Evolutionary conservation across 257 asterid species (phyloP).

Genomic region (Salvia splendens): DNA sequence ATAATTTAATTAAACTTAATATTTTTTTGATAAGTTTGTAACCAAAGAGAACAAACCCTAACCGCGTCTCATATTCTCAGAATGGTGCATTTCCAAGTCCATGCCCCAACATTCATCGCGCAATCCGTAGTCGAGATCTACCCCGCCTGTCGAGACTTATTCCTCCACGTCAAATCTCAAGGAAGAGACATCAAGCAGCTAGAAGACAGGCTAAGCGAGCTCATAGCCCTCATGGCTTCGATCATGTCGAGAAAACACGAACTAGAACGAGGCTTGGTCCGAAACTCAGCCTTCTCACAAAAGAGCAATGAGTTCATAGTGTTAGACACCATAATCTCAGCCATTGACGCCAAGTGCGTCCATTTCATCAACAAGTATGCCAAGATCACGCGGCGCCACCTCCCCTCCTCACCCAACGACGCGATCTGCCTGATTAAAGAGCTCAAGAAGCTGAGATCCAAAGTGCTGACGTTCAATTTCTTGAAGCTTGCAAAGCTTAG

Average conservation of each 20-base stretch:
- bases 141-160: background rate
- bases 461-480: background rate
- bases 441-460: background rate
- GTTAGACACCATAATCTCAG: background rate
- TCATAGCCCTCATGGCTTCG: background rate
- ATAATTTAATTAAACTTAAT: too few species aligned
- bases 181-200: background rate
- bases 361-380: slow-evolving; percentile 21
- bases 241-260: background rate
- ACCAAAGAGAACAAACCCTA: too few species aligned
- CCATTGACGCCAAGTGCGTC: background rate
- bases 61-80: too few species aligned
- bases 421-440: background rate
- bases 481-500: slow-evolving; percentile 17
- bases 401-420: background rate
- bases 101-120: background rate
- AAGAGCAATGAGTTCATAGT: background rate
- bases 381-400: background rate
- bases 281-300: background rate
- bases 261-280: background rate
- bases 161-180: background rate
- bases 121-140: background rate
- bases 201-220: background rate
- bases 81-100: too few species aligned
- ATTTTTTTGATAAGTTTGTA: too few species aligned